A percentile compares a stretch with the other conserved stretches of the same genome.
These are phyloP conservation scores for Eucalyptus grandis DNA, from an alignment of 345 rosid species.

Conservation along the genomic window DNA sequence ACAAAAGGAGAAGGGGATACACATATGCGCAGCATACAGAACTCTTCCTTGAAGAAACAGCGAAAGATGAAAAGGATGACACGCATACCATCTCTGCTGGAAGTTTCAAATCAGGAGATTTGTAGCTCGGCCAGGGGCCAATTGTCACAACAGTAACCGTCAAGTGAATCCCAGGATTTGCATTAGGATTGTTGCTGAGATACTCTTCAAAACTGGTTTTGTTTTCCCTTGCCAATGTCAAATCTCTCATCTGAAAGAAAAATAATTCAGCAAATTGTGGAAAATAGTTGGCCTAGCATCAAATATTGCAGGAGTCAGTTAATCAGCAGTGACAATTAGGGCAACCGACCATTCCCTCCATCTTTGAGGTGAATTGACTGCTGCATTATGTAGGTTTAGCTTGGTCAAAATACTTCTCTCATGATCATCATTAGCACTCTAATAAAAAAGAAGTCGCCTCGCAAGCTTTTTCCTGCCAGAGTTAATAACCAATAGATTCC, in stretches of 20 bases:
- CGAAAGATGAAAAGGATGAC: not conserved
- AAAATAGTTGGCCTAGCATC: not conserved
- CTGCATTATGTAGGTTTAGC: conserved; percentile 55
- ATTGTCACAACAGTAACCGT: conserved; percentile 59
- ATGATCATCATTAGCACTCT: conserved; percentile 59
- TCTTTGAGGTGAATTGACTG: conserved; percentile 63
- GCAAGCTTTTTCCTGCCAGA: no score
- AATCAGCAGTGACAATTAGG: not conserved
- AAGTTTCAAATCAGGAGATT: conserved; percentile 52
- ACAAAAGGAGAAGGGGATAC: not conserved
- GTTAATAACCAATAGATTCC: no score
- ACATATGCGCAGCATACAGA: no score
- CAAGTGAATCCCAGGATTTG: conserved; percentile 47
- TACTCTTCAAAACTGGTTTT: conserved; percentile 48
- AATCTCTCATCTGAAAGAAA: conserved; percentile 38
- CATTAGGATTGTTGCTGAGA: conserved; percentile 24
- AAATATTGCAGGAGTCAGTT: not conserved
- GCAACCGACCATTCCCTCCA: conserved; percentile 65
- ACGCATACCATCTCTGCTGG: conserved; percentile 53
- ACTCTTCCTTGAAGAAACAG: not conserved
- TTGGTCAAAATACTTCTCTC: conserved; percentile 60
- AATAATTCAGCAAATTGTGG: not conserved
- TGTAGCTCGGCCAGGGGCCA: conserved; percentile 72
- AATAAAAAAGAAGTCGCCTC: conserved; percentile 19
- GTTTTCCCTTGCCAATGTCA: conserved; percentile 61